These are phyloP conservation scores for Tricholoma saponaceum DNA, from an alignment of 768 basidiomycete species.

Conservation along the genomic window DNA sequence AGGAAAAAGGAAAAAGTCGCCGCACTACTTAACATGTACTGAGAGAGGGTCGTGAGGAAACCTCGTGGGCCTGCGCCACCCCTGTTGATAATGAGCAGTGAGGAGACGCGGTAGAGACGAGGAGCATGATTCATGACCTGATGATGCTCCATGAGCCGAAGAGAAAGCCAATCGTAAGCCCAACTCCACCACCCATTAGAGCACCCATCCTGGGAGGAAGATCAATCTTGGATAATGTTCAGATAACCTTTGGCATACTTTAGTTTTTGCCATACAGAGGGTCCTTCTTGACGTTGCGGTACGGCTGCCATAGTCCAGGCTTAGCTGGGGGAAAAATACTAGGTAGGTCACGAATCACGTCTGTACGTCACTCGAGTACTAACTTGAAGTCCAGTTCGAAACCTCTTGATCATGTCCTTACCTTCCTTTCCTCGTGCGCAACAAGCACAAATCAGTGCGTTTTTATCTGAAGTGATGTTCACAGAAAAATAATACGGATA, in stretches of 20 bases:
- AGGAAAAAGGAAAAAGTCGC: slow-evolving; percentile 98
- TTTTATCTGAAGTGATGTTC: background rate
- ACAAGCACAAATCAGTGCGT: slow-evolving; percentile 84
- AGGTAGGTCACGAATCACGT: no score
- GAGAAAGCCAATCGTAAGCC: slow-evolving; percentile 95
- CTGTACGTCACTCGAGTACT: no score
- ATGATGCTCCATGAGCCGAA: slow-evolving; percentile 93
- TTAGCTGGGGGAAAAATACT: no score
- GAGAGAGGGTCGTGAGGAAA: slow-evolving; percentile 84
- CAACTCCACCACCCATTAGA: slow-evolving; percentile 89
- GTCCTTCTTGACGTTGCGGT: slow-evolving; percentile 40
- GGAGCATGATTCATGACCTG: slow-evolving; percentile 46
- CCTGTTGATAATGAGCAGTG: slow-evolving; percentile 35
- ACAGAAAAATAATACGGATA: background rate
- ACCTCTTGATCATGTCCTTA: slow-evolving; percentile 19
- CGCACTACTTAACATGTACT: slow-evolving; percentile 98
- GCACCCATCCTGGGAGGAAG: slow-evolving; percentile 75
- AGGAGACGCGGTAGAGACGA: background rate
- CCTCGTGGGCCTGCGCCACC: slow-evolving; percentile 91
- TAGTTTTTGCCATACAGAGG: slow-evolving; percentile 75
- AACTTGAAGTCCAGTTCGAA: no score
- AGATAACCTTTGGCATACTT: slow-evolving; percentile 37
- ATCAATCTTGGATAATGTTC: slow-evolving; percentile 9
- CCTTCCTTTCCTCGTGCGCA: slow-evolving; percentile 69
- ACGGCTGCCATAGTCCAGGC: slow-evolving; percentile 16